Base-by-base conservation (phyloP, 768 basidiomycete species). In the Solioccasus polychromus region DNA sequence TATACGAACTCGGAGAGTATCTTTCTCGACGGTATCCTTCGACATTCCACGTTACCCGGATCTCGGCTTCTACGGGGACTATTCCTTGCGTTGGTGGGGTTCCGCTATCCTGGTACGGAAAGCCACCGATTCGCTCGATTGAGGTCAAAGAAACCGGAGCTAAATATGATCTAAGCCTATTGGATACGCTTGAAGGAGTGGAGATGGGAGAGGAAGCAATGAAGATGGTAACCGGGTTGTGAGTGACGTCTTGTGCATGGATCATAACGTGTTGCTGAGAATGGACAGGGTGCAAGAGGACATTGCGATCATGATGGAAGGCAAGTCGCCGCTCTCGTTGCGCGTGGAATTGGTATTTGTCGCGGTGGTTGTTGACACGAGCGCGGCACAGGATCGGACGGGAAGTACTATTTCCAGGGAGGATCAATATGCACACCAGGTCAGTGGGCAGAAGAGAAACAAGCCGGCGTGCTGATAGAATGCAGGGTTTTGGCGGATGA, bases 401-500 rank as follows among this genome's bases (percentile, higher is more conserved):
- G 86, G 32, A 71, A 71, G 48, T 85, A 87, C 52, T 83, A 87
- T 59, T 80, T 90, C 54, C 86, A 86, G 59, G 83, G 79, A 32
- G 88, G 86, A 8, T 80, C 79, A 1, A 80, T 88, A 52, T 75
- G 76, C 47, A 71, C 83, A 15, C 68, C 83, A 51, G 86, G 83
- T 79, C 38, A 50, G 73, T 60, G 49, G 35, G 29, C n/a, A n/a
- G n/a, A n/a, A n/a, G n/a, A n/a, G n/a, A n/a, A n/a, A n/a, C n/a
- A n/a, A n/a, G n/a, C n/a, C n/a, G n/a, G n/a, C n/a, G n/a, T n/a
- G n/a, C n/a, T n/a, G n/a, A n/a, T n/a, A n/a, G n/a, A 34, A 49
- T 26, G 32, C 56, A 85, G 88, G 88, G 19, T 82, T 79, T 50
- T 89, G 88, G 88, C 74, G 86, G 15, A 72, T 89, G 67, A 61